phyloP scores from a whole-genome alignment of 2,329 filamentous ascomycete genomes.

The Nemania abortiva region DNA sequence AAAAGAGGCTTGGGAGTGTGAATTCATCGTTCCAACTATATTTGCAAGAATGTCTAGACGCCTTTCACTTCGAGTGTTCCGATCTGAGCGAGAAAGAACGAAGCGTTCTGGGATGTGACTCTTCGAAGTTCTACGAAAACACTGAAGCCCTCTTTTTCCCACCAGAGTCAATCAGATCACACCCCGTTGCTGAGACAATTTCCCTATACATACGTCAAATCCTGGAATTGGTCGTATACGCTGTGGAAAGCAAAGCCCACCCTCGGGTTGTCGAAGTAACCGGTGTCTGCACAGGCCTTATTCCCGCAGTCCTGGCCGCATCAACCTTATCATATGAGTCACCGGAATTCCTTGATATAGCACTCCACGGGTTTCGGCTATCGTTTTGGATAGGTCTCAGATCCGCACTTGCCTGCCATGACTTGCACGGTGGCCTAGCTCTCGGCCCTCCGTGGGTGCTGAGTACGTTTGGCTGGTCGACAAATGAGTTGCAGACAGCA shows the following conservation, averaged over 20 bases:
- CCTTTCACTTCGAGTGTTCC: slow-evolving; percentile 24
- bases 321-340: slow-evolving; percentile 23
- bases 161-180: slow-evolving; percentile 15
- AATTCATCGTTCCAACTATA: slow-evolving; percentile 9
- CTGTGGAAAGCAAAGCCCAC: background rate
- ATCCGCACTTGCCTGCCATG: slow-evolving; percentile 3
- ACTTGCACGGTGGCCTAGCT: background rate
- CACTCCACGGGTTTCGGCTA: slow-evolving; percentile 30
- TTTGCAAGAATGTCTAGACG: slow-evolving; percentile 25
- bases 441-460: slow-evolving; percentile 12
- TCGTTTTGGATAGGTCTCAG: slow-evolving; percentile 31
- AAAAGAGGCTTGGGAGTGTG: slow-evolving; percentile 10
- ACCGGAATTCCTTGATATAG: slow-evolving; percentile 22
- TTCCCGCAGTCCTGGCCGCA: slow-evolving; percentile 26
- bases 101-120: slow-evolving; percentile 7
- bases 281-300: slow-evolving; percentile 30
- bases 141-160: slow-evolving; percentile 23
- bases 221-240: slow-evolving; percentile 22
- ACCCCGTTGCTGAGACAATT: slow-evolving; percentile 28
- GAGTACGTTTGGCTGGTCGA: slow-evolving; percentile 27
- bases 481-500: slow-evolving; percentile 4
- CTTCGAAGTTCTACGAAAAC: slow-evolving; percentile 12
- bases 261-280: slow-evolving; percentile 9
- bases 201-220: slow-evolving; percentile 27
- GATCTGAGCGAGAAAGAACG: slow-evolving; percentile 18